Evolutionary conservation across 176 grass and related monocot species (phyloP).

Genomic region (Musa itinerans): DNA sequence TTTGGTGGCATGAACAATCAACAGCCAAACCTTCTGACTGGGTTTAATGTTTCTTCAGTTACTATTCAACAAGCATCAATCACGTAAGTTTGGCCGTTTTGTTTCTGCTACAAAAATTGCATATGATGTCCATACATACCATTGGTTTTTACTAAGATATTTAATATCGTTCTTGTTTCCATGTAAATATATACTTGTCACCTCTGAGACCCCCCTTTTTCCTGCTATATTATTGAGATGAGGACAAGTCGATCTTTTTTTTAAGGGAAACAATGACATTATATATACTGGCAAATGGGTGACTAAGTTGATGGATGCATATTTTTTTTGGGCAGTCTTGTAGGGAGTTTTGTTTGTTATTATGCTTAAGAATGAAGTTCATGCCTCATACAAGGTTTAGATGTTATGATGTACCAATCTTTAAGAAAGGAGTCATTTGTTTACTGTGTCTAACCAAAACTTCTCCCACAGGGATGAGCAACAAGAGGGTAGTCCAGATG

Average conservation of each 20-base stretch:
- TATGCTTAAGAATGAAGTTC: not conserved
- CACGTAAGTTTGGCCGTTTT: conserved; percentile 1
- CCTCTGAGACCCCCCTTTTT: not conserved
- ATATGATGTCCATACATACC: not conserved
- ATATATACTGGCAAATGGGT: not conserved
- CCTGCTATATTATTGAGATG: not conserved
- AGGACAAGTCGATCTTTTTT: not conserved
- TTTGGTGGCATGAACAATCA: conserved; percentile 7
- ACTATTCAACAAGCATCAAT: not conserved
- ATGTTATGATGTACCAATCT: not conserved
- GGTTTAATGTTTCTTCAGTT: not conserved
- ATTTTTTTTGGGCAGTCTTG: not conserved
- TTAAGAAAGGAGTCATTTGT: not conserved
- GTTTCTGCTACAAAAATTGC: not conserved
- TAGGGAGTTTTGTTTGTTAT: not conserved
- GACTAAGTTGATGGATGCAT: not conserved
- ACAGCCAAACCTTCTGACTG: conserved; percentile 2
- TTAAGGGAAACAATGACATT: too few species aligned
- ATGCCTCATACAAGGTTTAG: not conserved
- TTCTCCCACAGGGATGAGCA: not conserved
- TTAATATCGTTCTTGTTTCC: not conserved
- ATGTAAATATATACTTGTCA: not conserved
- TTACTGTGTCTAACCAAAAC: not conserved
- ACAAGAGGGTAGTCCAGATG: not conserved
- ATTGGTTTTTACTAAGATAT: not conserved